Conservation (phyloP, 2,329 filamentous ascomycete species). For the Arthrobotrys sphaeroides region DNA sequence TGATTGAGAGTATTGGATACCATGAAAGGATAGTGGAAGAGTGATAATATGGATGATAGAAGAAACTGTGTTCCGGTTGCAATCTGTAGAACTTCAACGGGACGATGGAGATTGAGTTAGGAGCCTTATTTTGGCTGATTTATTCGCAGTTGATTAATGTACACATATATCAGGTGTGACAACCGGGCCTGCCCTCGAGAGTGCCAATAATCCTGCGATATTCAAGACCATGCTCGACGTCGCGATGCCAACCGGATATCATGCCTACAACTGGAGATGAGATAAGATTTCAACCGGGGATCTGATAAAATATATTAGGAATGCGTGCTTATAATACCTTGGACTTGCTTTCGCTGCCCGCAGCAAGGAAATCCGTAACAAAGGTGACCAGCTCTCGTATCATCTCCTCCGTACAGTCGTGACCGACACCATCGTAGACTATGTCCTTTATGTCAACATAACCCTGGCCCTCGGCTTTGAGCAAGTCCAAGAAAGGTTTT, state of each 20-base stretch:
- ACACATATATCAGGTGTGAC: neutral
- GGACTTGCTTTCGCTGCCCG: slow-evolving; percentile 19
- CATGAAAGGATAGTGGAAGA: no score
- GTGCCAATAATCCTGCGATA: neutral
- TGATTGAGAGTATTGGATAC: no score
- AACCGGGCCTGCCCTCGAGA: neutral
- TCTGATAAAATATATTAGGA: neutral
- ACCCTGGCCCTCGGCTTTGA: slow-evolving; percentile 66
- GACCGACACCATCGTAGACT: slow-evolving; percentile 74
- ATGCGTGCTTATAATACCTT: slow-evolving; percentile 18
- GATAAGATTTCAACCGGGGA: neutral
- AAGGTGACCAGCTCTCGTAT: slow-evolving; percentile 72
- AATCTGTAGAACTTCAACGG: no score
- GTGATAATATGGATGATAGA: no score
- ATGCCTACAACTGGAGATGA: slow-evolving; percentile 36
- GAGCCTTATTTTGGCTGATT: no score
- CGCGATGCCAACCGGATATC: no score
- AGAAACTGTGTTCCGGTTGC: no score
- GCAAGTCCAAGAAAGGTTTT: slow-evolving; percentile 70
- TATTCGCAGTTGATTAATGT: neutral
- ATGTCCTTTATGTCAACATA: slow-evolving; percentile 71
- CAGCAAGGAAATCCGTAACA: slow-evolving; percentile 60
- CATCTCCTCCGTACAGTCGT: slow-evolving; percentile 76
- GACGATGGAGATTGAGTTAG: no score
- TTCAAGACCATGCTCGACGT: neutral